Evolutionary conservation across 441 rosid genomes (phyloP).

Genomic region (Pelargonium exstipulatum): DNA sequence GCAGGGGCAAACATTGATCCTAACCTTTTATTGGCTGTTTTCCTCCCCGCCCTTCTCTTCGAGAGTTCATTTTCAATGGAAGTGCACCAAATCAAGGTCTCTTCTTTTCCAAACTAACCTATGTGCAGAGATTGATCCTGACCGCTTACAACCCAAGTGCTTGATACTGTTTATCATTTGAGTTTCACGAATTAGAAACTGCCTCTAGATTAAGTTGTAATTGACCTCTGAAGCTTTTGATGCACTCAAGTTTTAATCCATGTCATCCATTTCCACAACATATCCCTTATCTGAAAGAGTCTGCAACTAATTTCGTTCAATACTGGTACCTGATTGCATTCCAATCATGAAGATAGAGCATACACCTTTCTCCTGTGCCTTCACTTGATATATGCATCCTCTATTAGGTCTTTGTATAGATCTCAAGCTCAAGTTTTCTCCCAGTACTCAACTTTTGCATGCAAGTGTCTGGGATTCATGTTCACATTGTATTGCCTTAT

Average conservation of each 20-base stretch:
- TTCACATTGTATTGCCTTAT: background rate
- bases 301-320: background rate
- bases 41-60: conserved; percentile 91
- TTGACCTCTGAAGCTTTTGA: background rate
- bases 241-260: background rate
- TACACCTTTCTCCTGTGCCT: background rate
- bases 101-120: conserved; percentile 9
- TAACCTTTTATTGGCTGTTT: conserved; percentile 74
- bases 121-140: background rate
- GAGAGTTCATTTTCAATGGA: conserved; percentile 96
- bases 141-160: background rate
- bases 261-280: background rate
- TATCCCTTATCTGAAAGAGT: background rate
- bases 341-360: background rate
- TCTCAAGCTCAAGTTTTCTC: background rate
- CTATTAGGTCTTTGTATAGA: background rate
- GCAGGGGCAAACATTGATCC: conserved; percentile 83
- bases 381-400: background rate
- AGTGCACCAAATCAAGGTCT: conserved; percentile 89
- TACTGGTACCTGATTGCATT: background rate
- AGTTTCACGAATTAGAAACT: background rate
- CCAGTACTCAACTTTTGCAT: background rate
- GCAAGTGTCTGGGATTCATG: background rate
- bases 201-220: background rate
- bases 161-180: conserved; percentile 1